Evolutionary conservation across 1,139 yeast genomes (phyloP).

Genomic region (Fermentozyma sake): DNA sequence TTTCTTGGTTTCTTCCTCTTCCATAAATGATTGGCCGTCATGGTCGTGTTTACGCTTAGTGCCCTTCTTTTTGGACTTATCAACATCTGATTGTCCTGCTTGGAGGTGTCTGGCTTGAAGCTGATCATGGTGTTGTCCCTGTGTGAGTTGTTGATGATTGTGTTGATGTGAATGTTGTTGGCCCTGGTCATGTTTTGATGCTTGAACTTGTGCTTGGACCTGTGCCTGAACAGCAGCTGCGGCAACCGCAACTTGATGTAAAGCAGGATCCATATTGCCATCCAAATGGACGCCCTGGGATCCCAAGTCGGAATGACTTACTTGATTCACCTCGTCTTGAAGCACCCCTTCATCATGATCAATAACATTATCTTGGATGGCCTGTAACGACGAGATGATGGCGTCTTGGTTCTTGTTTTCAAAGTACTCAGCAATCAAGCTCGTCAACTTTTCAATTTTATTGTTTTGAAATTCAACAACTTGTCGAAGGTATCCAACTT

Average conservation of each 20-base stretch:
- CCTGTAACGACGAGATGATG: conserved; percentile 22
- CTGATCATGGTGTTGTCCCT: conserved; percentile 2
- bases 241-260: conserved; percentile 38
- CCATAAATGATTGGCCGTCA: conserved; percentile 6
- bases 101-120: too few species aligned
- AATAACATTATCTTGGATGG: conserved; percentile 26
- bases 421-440: conserved; percentile 27
- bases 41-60: conserved; percentile 10
- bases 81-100: too few species aligned
- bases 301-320: conserved; percentile 10
- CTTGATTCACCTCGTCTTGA: conserved; percentile 14
- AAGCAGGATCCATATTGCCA: conserved; percentile 36
- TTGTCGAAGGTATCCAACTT: conserved; percentile 33
- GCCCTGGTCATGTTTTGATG: conserved; percentile 5
- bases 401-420: conserved; percentile 32
- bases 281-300: conserved; percentile 17
- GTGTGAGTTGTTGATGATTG: conserved; percentile 7
- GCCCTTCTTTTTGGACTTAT: conserved; percentile 5
- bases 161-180: conserved; percentile 8
- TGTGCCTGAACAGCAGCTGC: conserved; percentile 30
- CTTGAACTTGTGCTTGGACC: conserved; percentile 8
- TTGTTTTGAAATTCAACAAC: conserved; percentile 35
- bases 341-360: conserved; percentile 13
- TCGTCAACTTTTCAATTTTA: conserved; percentile 37
- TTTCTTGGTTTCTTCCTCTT: conserved; percentile 18